Percentiles rank a stretch among this genome's conserved stretches.
These are phyloP conservation scores for Umbelopsis ramanniana DNA, from an alignment of 192 early-diverging fungal species.

Conservation along the genomic window DNA sequence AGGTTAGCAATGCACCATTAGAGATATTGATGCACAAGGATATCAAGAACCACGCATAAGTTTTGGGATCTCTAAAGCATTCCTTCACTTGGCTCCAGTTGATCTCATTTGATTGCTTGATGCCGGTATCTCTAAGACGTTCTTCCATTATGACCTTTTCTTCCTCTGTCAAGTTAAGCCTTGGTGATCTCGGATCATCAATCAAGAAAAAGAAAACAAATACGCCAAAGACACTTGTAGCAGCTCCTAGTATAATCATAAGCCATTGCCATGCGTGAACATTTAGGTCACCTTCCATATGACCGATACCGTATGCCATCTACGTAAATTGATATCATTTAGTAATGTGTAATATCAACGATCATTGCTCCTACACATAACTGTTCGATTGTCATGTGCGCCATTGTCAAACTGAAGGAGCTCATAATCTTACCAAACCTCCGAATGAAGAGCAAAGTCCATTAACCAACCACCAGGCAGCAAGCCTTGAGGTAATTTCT, in stretches of 20 bases:
- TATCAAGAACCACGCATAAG: slow-evolving; percentile 14
- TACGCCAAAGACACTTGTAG: slow-evolving; percentile 29
- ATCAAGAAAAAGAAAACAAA: slow-evolving; percentile 35
- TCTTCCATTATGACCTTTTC: slow-evolving; percentile 23
- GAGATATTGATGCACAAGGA: slow-evolving; percentile 28
- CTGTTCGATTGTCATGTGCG: no score
- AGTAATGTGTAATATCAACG: not conserved
- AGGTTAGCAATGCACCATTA: slow-evolving; percentile 13
- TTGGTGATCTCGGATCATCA: slow-evolving; percentile 31
- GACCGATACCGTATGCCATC: slow-evolving; percentile 39
- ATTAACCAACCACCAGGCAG: slow-evolving; percentile 27
- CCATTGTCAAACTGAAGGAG: no score
- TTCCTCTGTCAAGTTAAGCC: slow-evolving; percentile 19
- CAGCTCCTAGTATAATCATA: slow-evolving; percentile 39
- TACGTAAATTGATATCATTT: not conserved
- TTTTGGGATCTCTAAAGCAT: slow-evolving; percentile 22
- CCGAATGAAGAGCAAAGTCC: slow-evolving; percentile 6
- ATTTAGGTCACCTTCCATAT: slow-evolving; percentile 28
- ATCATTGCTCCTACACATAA: no score
- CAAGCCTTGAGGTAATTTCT: slow-evolving; percentile 28
- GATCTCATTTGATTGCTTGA: slow-evolving; percentile 10
- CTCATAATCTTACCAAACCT: slow-evolving; percentile 9
- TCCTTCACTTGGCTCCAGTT: slow-evolving; percentile 26
- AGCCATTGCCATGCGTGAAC: slow-evolving; percentile 36
- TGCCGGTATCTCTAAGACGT: slow-evolving; percentile 28